Conservation (phyloP, 2,329 filamentous ascomycete species). For the Ceratocystis cubensis region DNA sequence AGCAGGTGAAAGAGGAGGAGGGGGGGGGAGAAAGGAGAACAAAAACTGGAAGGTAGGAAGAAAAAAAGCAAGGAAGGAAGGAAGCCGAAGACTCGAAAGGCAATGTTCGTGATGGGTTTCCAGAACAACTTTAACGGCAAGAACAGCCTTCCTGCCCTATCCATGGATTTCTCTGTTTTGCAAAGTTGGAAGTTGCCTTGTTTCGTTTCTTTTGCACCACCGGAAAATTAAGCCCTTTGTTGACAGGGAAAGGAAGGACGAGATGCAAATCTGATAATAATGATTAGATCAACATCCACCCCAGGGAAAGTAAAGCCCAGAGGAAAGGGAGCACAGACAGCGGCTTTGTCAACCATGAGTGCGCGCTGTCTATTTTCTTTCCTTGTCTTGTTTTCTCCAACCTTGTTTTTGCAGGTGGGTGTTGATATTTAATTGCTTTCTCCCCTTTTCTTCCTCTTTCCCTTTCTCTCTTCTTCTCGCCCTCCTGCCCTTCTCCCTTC, state of each 20-base stretch:
- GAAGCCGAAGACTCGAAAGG: neutral
- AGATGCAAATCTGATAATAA: constrained; percentile 1
- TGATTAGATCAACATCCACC: neutral
- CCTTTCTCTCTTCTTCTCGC: neutral
- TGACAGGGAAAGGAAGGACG: neutral
- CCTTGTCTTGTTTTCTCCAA: neutral
- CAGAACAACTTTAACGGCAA: too few species aligned
- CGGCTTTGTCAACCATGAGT: neutral
- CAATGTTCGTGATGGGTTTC: too few species aligned
- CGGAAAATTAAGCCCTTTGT: too few species aligned
- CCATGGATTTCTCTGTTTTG: too few species aligned
- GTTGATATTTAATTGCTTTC: neutral
- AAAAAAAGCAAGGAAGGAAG: neutral
- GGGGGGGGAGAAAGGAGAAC: neutral
- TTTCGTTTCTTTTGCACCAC: too few species aligned
- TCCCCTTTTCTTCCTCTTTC: neutral
- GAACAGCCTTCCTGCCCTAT: too few species aligned
- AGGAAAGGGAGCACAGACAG: neutral
- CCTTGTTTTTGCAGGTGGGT: neutral
- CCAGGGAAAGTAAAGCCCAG: neutral
- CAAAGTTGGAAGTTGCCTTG: too few species aligned
- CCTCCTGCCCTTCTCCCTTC: neutral
- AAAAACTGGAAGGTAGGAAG: neutral
- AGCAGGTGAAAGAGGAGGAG: neutral
- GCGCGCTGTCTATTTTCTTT: neutral